Evolutionary conservation across 768 basidiomycete genomes (phyloP).

Genomic region (Lactarius sanguifluus): DNA sequence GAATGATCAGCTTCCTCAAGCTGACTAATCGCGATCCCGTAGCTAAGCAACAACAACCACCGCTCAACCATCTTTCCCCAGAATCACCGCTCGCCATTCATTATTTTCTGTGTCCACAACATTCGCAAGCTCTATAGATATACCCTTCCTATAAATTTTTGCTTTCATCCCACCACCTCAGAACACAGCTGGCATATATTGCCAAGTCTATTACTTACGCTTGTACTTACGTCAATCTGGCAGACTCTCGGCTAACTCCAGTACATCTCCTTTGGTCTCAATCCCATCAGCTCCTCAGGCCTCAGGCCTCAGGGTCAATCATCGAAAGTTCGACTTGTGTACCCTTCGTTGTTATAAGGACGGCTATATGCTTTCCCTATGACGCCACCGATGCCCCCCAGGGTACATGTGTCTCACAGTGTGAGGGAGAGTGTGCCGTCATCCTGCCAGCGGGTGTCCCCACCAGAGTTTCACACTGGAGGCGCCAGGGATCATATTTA

Average conservation of each 20-base stretch:
- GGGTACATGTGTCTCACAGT: neutral
- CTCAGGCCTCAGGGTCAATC: neutral
- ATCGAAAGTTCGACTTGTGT: neutral
- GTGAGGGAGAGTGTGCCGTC: neutral
- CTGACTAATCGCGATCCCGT: slow-evolving; percentile 3
- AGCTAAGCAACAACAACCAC: slow-evolving; percentile 21
- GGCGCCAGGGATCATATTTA: neutral
- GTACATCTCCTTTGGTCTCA: neutral
- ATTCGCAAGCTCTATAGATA: neutral
- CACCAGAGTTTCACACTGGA: neutral
- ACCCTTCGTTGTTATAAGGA: neutral
- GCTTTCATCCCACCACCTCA: neutral
- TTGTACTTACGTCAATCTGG: neutral
- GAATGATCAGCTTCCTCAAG: neutral
- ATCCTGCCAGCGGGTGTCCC: neutral
- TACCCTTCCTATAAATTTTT: neutral
- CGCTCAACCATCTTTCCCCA: neutral
- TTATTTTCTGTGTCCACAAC: neutral
- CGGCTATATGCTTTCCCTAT: neutral
- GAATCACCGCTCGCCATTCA: neutral
- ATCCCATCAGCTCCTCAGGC: neutral
- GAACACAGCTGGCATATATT: neutral
- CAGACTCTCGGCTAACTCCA: neutral
- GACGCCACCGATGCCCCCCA: neutral
- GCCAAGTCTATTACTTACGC: neutral